Evolutionary conservation across 2,329 filamentous ascomycete genomes (phyloP), one percentile per base, ranked within the genome.

Genomic region (Fusarium buharicum): DNA sequence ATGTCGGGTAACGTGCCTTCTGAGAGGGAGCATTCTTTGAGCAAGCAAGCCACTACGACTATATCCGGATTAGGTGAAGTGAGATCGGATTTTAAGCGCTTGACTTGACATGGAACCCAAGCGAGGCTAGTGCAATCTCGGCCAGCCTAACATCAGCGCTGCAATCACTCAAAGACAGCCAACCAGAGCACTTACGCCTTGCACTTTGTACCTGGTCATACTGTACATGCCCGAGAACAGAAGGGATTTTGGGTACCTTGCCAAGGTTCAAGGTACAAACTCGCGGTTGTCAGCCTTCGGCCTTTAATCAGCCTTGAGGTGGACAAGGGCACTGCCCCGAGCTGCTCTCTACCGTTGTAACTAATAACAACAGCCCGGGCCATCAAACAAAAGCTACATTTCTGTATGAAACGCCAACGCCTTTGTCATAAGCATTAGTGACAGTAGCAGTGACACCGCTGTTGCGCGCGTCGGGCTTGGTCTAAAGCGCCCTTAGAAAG

Each of bases 111-210:
- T 33, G 28, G 12, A 57, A 28, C 59, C 43, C 11, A 50, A 46
- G 38, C 30, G 38, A 48, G 59, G 46, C 53, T 62, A 59, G 59
- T 20, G 59, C 14, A 20, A 22, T 14, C 13, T 28, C 43, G 40
- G 43, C 30, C 28, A 34, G 8, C 22, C 22, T 24, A 20, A 30
- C 27, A 17, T 45, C 34, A 47, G 31, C 13, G 37, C 48, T 62
- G 58, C 53, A 62, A 38, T 63, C 53, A 59, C 51, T 62, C 46
- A 52, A 47, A 51, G 30, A 33, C 14, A 43, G 30, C 52, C 41
- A 56, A 62, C 33, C 36, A 51, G 56, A 24, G 38, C 38, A 43
- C 43, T 24, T 20, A 16, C 36, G 43, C 37, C 18, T 31, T 41
- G 9, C 9, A 16, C 14, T 31, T 20, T 39, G 55, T 59, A 33